Conservation (phyloP, 2,329 filamentous ascomycete genomes). For the Thelonectria rubi region DNA sequence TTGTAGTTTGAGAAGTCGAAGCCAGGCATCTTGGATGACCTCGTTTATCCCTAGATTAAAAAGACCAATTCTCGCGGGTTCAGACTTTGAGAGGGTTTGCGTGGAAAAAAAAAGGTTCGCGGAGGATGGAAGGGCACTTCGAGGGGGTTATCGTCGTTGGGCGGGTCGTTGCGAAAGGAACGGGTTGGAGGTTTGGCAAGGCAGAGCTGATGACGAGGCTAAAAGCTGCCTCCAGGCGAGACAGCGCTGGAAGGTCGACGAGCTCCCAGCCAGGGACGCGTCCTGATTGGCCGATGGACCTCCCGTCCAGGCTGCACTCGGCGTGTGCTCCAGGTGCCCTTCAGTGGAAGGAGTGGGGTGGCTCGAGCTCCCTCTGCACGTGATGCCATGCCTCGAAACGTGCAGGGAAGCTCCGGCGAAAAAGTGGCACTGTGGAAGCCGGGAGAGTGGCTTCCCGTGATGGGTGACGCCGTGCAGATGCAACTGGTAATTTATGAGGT, state of each 20-base stretch:
- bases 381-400: constrained; percentile 29
- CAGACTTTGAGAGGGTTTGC: neutral
- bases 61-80: constrained; percentile 20
- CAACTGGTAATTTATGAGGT: neutral
- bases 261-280: constrained; percentile 34
- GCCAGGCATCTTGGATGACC: constrained; percentile 77
- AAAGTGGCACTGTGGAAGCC: constrained; percentile 29
- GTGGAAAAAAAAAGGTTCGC: constrained; percentile 15
- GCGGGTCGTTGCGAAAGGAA: constrained; percentile 28
- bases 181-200: constrained; percentile 40
- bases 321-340: neutral
- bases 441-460: constrained; percentile 2
- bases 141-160: constrained; percentile 38
- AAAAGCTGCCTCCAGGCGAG: constrained; percentile 57
- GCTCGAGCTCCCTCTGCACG: constrained; percentile 37
- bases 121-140: constrained; percentile 18
- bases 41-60: constrained; percentile 27
- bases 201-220: constrained; percentile 64
- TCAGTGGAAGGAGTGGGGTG: constrained; percentile 8
- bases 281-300: constrained; percentile 40
- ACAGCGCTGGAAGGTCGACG: constrained; percentile 26
- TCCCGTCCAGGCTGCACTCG: constrained; percentile 23
- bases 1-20: constrained; percentile 99
- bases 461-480: constrained; percentile 9
- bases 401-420: constrained; percentile 17